Evolutionary conservation across 768 basidiomycete species (phyloP), one percentile per base, ranked within the genome.

Genomic region (Royoungia palumana): DNA sequence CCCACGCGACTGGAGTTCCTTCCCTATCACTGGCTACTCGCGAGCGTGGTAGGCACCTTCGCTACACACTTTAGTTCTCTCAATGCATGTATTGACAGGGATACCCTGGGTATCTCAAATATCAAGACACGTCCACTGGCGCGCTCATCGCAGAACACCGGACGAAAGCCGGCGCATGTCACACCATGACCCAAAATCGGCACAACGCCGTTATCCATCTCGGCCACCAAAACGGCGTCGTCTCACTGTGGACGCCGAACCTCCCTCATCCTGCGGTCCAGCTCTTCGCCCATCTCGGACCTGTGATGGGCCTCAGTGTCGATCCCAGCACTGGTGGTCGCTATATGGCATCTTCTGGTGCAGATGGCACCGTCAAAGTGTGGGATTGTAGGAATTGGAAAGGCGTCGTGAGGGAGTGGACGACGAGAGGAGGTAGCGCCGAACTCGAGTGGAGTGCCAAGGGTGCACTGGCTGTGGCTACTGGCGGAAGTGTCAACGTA

Each of bases 311-410:
- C 25, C 75, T 95, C 16, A 79, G 85, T 21, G 79, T 96, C 5
- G 95, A 98, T 66, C 85, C 88, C 0, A 89, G 87, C 47, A 75
- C 83, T 6, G 86, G 87, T 2, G 95, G 95, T 1, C 66, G 92
- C 25, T 94, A 96, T 60, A 89, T 96, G 85, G 87, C 90, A 1
- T 95, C 92, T 0, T 76, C 87, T 2, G 94, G 94, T 0, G 75
- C 83, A 53, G 96, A 99, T 61, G 87, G 93, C 0, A 80, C 72
- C 0, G 87, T 99, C 43, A 98, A 97, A 60, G 76, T 98, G 2
- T 99, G 96, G 96, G 96, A 98, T 69, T 91, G 88, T 61, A 72
- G 96, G 48, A 96, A 93, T 71, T 97, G 94, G 94, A 92, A 88
- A 55, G 87, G 89, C 8, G 81, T 84, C 4, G 80, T 99, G 30